Base-by-base conservation (phyloP, 768 basidiomycete species). In the Austroboletus eburneus region DNA sequence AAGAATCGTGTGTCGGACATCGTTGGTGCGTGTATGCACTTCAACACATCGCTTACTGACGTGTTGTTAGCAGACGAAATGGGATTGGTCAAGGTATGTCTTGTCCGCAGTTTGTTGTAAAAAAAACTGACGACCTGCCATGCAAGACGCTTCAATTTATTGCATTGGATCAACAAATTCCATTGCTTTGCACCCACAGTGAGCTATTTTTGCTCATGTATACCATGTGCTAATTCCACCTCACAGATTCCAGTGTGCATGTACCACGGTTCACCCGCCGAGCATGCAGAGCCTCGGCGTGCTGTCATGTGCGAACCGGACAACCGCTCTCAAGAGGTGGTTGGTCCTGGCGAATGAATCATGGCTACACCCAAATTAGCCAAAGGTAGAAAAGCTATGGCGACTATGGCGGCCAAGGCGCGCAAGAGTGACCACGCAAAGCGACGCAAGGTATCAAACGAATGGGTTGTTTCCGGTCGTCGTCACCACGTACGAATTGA, bases 21-120 rank as follows among this genome's bases (percentile, higher is more conserved):
- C 48, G 55, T 90, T 33, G 86, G 85, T 86, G 49, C 29, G 77
- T 62, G 12, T 27, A 29, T 20, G 22, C 13, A 16, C 18, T 25
- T 38, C 63, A 53, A 9, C 25, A 67, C 2, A 3, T 14, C 42
- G n/a, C n/a, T n/a, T n/a, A n/a, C n/a, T n/a, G n/a, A n/a, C n/a
- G n/a, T n/a, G n/a, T n/a, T n/a, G n/a, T 10, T 66, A 83, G 93
- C 93, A 21, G 93, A 96, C 57, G 93, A 96, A 63, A 96, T 96
- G 93, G 93, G 92, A n/a, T 70, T n/a, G n/a, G 92, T 91, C 42
- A 91, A 87, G 75, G 85, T 83, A 50, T 27, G 64, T 54, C 46
- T 6, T 12, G 38, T 43, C 25, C 29, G 29, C 7, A 7, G 7
- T 29, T 7, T 29, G 29, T 29, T 29, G 29, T 29, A 7, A 13